Conservation (phyloP, 345 rosid species). For the Dipteronia sinensis region DNA sequence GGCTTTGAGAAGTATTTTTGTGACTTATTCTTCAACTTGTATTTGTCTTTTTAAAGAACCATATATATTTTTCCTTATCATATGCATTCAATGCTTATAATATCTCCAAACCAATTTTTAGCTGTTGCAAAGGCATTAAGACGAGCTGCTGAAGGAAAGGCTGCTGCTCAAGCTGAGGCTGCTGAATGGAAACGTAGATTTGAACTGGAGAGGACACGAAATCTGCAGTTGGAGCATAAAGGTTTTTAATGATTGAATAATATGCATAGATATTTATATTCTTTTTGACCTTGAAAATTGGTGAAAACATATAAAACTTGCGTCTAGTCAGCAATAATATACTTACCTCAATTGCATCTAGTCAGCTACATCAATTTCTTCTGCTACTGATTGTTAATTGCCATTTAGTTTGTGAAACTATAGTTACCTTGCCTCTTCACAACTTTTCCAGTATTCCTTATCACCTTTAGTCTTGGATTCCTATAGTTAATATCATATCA, state of each 20-base stretch:
- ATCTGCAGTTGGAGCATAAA: conserved; percentile 49
- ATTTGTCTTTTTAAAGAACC: conserved; percentile 18
- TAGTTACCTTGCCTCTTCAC: background rate
- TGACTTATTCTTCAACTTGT: conserved; percentile 7
- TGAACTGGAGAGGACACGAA: conserved; percentile 76
- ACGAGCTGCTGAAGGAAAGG: conserved; percentile 96
- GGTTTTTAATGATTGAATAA: conserved; percentile 46
- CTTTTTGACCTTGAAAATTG: background rate
- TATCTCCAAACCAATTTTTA: conserved; percentile 27
- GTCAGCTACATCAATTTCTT: background rate
- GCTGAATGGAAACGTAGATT: conserved; percentile 98
- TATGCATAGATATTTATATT: conserved; percentile 7
- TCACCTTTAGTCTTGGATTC: background rate
- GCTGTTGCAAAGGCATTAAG: conserved; percentile 98
- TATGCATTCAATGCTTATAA: conserved; percentile 18
- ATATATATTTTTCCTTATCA: background rate
- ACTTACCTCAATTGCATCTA: conserved; percentile 1
- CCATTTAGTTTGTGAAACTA: background rate
- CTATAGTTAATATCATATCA: background rate
- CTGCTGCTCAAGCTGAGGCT: conserved; percentile 96
- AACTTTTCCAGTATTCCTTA: background rate
- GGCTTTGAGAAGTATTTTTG: conserved; percentile 84
- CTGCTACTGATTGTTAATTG: background rate
- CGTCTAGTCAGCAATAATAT: no score
- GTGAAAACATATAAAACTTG: background rate